A percentile compares a stretch with the other conserved stretches of the same genome.
Conservation (phyloP, 202 grass and related monocot genomes). For the Saccharum hybrid region DNA sequence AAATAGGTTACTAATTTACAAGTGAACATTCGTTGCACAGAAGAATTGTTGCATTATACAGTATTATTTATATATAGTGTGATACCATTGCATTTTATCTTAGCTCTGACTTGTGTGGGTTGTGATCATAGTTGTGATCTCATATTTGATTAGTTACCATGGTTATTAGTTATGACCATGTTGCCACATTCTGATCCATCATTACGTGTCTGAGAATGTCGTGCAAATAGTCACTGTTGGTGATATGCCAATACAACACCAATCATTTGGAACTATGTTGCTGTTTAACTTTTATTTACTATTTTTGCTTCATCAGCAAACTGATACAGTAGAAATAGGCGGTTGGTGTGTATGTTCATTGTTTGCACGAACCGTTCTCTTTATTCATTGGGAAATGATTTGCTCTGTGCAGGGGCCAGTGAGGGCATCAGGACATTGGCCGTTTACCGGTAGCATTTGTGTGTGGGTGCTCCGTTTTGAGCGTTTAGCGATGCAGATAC, state of each 20-base stretch:
- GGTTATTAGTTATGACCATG: conserved; percentile 8
- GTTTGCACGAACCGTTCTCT: not conserved
- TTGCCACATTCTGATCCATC: conserved; percentile 1
- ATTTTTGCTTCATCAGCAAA: not conserved
- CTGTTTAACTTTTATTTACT: not conserved
- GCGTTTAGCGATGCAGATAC: not conserved
- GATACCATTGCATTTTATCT: not conserved
- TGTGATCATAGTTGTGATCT: not conserved
- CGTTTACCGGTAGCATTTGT: not conserved
- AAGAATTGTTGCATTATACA: not conserved
- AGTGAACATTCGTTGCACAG: not conserved
- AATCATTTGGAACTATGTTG: conserved; percentile 4
- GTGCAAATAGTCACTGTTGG: conserved; percentile 1
- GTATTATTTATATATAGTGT: not conserved
- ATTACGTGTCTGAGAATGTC: not conserved
- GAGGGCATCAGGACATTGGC: conserved; percentile 27
- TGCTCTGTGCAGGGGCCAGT: conserved; percentile 53
- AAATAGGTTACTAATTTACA: not conserved
- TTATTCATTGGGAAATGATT: conserved; percentile 25
- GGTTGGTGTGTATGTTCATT: not conserved
- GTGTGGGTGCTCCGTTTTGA: conserved; percentile 24
- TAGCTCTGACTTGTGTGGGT: not conserved
- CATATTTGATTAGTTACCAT: not conserved
- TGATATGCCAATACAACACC: conserved; percentile 7
- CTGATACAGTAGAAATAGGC: not conserved